Evolutionary conservation across 176 grass and related monocot genomes (phyloP).

Genomic region (Oryza australiensis): DNA sequence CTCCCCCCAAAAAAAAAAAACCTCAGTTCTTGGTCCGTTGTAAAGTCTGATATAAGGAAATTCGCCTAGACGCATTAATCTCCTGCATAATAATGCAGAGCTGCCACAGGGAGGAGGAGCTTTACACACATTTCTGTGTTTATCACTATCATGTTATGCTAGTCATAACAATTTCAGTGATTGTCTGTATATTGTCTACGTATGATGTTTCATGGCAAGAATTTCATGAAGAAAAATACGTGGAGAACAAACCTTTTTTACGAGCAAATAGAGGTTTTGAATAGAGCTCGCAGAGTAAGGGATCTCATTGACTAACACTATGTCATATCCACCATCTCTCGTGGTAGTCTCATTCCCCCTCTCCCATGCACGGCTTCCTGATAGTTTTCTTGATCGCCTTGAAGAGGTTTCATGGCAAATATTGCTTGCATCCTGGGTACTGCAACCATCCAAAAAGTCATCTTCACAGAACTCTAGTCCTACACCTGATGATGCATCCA

Average conservation of each 20-base stretch:
- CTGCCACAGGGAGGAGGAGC: background rate
- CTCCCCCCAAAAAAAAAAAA: background rate
- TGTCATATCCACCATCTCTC: slow-evolving; percentile 74
- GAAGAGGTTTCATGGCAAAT: slow-evolving; percentile 54
- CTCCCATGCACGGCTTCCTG: slow-evolving; percentile 80
- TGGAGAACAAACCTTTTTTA: slow-evolving; percentile 67
- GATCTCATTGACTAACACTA: slow-evolving; percentile 74
- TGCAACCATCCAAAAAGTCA: slow-evolving; percentile 62
- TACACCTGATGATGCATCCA: slow-evolving; percentile 45
- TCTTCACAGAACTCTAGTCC: slow-evolving; percentile 66
- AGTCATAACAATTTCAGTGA: background rate
- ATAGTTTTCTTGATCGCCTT: slow-evolving; percentile 67
- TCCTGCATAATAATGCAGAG: background rate
- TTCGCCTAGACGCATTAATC: background rate
- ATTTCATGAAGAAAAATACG: background rate
- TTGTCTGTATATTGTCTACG: background rate
- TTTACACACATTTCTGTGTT: background rate
- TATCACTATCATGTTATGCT: background rate
- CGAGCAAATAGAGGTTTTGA: slow-evolving; percentile 53
- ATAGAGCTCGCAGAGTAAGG: slow-evolving; percentile 55
- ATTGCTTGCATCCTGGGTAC: slow-evolving; percentile 62
- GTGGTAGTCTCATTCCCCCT: slow-evolving; percentile 55
- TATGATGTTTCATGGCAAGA: background rate
- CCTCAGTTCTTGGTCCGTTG: background rate
- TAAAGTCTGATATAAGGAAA: background rate